Evolutionary conservation across 306 rosid genomes (phyloP).

Genomic region (Lathyrus tuberosus): DNA sequence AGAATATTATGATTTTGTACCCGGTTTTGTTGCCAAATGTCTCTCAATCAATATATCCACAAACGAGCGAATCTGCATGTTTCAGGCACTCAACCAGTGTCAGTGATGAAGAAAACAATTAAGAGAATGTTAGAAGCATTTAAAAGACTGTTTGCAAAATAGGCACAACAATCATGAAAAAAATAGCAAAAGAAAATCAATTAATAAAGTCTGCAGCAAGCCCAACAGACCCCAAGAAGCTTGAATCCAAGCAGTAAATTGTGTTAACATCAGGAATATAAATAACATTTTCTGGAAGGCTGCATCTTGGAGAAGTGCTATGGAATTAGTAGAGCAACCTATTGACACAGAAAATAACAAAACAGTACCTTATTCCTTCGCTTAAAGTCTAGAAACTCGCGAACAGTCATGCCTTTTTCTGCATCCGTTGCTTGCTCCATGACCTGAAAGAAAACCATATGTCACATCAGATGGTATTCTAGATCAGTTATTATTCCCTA

Average conservation of each 20-base stretch:
- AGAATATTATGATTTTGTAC: constrained; percentile 53
- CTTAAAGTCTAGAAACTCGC: constrained; percentile 89
- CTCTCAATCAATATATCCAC: constrained; percentile 90
- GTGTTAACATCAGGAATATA: constrained; percentile 27
- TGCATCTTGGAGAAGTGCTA: constrained; percentile 4
- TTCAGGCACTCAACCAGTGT: constrained; percentile 43
- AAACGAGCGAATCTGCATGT: constrained; percentile 86
- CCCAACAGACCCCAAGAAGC: neutral
- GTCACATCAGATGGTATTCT: constrained; percentile 15
- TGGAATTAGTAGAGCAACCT: constrained; percentile 15
- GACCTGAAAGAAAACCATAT: constrained; percentile 61
- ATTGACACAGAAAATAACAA: constrained; percentile 29
- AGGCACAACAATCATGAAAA: constrained; percentile 6
- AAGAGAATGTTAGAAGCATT: constrained; percentile 33
- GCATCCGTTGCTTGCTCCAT: constrained; percentile 96
- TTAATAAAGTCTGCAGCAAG: constrained; percentile 27
- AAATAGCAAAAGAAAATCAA: neutral
- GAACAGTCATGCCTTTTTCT: constrained; percentile 85
- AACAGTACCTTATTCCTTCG: constrained; percentile 87
- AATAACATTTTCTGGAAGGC: constrained; percentile 26
- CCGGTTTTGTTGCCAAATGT: constrained; percentile 66
- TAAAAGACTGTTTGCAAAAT: constrained; percentile 3
- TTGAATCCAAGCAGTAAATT: constrained; percentile 34
- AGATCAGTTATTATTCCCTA: constrained; percentile 35
- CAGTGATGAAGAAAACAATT: constrained; percentile 37